phyloP scores from a whole-genome alignment of 352 stramenopile genomes.

The Paralagenidium karlingii region DNA sequence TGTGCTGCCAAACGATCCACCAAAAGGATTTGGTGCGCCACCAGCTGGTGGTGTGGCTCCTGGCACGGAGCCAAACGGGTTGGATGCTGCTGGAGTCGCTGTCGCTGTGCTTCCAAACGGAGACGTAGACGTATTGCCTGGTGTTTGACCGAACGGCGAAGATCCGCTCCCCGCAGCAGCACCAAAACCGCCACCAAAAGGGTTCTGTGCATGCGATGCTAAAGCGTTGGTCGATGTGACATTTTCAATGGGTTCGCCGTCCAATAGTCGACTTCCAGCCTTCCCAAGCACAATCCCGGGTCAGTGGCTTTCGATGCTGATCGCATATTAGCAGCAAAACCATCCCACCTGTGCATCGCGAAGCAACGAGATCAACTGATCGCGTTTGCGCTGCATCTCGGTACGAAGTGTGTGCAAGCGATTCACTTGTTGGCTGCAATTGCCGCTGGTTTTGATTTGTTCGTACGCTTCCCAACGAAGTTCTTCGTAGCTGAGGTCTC shows the following conservation, averaged over 20 bases:
- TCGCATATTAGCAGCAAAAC: background rate
- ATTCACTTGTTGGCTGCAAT: conserved; percentile 20
- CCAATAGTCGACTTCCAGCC: conserved; percentile 35
- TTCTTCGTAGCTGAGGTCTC: conserved; percentile 53
- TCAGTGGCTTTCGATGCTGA: too few species aligned
- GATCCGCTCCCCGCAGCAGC: too few species aligned
- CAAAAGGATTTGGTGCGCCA: too few species aligned
- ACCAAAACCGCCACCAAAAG: conserved; percentile 9
- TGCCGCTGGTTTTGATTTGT: conserved; percentile 32
- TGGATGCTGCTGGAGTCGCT: too few species aligned
- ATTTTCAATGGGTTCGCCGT: conserved; percentile 25
- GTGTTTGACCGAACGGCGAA: too few species aligned
- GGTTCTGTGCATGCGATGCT: conserved; percentile 4
- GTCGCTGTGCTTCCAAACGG: too few species aligned
- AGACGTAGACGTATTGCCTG: too few species aligned
- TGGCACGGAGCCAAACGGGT: too few species aligned
- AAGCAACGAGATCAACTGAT: conserved; percentile 28
- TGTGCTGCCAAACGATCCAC: too few species aligned
- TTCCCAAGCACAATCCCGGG: too few species aligned
- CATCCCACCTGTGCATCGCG: conserved; percentile 18
- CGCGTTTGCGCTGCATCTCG: conserved; percentile 37
- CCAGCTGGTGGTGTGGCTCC: too few species aligned
- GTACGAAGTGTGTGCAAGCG: conserved; percentile 18
- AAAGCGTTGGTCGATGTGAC: conserved; percentile 5
- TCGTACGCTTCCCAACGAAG: conserved; percentile 44